Base-by-base conservation (phyloP, 495 filamentous ascomycete species). In the Niebla homalea region DNA sequence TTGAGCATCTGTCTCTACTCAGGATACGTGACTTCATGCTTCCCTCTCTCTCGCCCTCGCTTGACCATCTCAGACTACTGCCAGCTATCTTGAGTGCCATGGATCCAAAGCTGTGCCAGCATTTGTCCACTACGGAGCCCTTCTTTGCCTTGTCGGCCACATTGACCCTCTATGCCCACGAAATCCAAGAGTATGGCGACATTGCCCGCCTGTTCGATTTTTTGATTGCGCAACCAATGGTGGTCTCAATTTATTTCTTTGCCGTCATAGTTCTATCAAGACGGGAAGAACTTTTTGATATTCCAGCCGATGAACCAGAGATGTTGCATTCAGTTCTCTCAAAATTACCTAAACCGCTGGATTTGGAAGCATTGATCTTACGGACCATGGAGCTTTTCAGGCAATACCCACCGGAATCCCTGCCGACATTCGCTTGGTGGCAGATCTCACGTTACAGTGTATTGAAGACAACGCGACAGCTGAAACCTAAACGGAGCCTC, bases 1-100 rank as follows among this genome's bases (percentile, higher is more conserved):
- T 94, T 14, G 71, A 84, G 29, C 84, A 81, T 19, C 78, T 98
- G 48, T 94, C 89, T 3, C 76, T 89, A 19, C 74, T 97, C 18
- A 82, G 85, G 43, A 95, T 97, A 60, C 79, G 92, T 44, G 92
- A 98, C 66, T 98, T 94, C 62, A 96, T 98, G 93, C 80, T 97
- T 1, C 89, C 90, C 6, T 83, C 83, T 11, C 75, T 98, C n/a
- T 67, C 77, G 19, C 83, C 89, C 8, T 82, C 90, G 14, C 64
- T 94, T 43, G 73, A 78, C 37, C 92, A 97, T 62, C 78, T 97
- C 1, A 76, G 79, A 15, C 77, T 98, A 1, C 79, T 98, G 51
- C 89, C 87, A 7, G 74, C 83, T 52, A 85, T 98, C 40, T 70
- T 98, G 5, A 64, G 76, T 48, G 71, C 72, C 7, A 78, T 75